phyloP scores from a whole-genome alignment of 257 asterid species.

The Perilla frutescens region DNA sequence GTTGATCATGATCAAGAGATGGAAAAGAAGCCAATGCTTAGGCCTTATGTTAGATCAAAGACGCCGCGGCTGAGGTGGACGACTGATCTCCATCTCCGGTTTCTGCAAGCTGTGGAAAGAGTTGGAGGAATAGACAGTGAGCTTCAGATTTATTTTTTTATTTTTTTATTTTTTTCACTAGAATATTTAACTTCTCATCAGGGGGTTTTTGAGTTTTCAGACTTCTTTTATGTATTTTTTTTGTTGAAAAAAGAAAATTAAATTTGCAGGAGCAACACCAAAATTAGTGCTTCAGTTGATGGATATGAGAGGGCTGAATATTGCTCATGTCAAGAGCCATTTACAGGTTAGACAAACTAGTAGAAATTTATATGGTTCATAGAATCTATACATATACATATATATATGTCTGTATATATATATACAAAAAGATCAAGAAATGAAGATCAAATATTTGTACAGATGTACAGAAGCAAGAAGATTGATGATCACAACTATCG shows the following conservation, averaged over 20 bases:
- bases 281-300: conserved; percentile 70
- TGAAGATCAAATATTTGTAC: neutral
- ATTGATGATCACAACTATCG: conserved; percentile 49
- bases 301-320: conserved; percentile 73
- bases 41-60: conserved; percentile 80
- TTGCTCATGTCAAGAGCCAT: conserved; percentile 91
- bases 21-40: conserved; percentile 55
- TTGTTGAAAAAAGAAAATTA: too few species aligned
- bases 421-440: too few species aligned
- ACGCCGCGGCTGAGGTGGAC: conserved; percentile 80
- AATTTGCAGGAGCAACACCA: conserved; percentile 77
- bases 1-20: conserved; percentile 53
- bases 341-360: conserved; percentile 54
- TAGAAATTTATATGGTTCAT: neutral
- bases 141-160: conserved; percentile 16
- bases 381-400: too few species aligned
- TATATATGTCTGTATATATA: too few species aligned
- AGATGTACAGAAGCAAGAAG: conserved; percentile 84
- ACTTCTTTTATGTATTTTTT: neutral
- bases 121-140: conserved; percentile 81
- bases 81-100: conserved; percentile 71
- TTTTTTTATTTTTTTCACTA: neutral
- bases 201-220: neutral
- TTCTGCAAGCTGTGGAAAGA: conserved; percentile 67
- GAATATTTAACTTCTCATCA: neutral